These are phyloP conservation scores for Emiliania huxleyi DNA, from an alignment of 78 protist species.

Conservation along the genomic window DNA sequence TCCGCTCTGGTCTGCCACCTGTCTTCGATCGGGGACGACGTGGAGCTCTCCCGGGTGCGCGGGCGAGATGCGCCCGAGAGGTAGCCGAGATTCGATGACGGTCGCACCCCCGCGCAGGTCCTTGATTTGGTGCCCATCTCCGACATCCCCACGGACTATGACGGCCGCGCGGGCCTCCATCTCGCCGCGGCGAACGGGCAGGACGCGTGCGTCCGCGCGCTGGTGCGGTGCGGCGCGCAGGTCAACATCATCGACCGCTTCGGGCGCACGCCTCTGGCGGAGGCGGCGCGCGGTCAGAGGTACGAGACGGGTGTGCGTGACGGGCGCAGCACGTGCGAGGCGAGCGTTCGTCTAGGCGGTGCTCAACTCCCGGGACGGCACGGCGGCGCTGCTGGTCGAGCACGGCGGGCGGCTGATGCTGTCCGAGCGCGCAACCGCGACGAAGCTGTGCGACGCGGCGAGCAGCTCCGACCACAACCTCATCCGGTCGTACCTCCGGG, in stretches of 20 bases:
- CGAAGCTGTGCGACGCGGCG: background rate
- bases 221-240: background rate
- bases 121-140: background rate
- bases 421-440: background rate
- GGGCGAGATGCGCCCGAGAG: too few species aligned
- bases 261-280: conserved; percentile 68
- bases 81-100: too few species aligned
- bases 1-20: background rate
- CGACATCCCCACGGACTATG: background rate
- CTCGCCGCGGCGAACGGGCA: conserved; percentile 66
- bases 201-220: background rate
- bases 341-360: too few species aligned
- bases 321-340: too few species aligned
- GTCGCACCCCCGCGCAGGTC: too few species aligned
- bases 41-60: background rate
- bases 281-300: too few species aligned
- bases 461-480: background rate
- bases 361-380: background rate
- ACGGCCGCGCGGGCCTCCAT: conserved; percentile 28
- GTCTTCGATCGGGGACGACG: background rate
- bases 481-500: background rate
- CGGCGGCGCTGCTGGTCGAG: background rate
- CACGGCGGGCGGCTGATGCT: background rate
- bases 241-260: conserved; percentile 56
- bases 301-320: too few species aligned